Conservation (phyloP, 192 early-diverging fungal species). For the Coemansia sp. region DNA sequence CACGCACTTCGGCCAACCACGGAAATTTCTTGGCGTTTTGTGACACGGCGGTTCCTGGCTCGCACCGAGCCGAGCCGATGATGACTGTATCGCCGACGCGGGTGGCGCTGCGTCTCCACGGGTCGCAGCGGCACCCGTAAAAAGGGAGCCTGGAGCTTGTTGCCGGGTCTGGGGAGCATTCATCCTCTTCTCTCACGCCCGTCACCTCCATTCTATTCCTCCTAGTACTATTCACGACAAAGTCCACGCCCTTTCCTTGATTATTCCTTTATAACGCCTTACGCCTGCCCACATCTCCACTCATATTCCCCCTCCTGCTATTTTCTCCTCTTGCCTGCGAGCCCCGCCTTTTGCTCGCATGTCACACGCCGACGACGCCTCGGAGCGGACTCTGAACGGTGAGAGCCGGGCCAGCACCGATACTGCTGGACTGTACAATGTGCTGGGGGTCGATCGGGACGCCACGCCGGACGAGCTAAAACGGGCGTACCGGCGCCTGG, state of each 20-base stretch:
- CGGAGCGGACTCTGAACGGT: conserved; percentile 24
- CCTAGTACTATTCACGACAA: too few species aligned
- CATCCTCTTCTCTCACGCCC: not conserved
- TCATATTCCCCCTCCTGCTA: too few species aligned
- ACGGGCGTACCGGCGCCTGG: conserved; percentile 74
- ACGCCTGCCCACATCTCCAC: not conserved
- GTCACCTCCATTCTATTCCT: not conserved
- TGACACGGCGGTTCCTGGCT: not conserved
- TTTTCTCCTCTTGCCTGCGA: not conserved
- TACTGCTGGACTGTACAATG: conserved; percentile 78
- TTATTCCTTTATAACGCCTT: not conserved
- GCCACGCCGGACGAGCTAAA: conserved; percentile 73
- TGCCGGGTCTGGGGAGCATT: too few species aligned
- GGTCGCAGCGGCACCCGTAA: too few species aligned
- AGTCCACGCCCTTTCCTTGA: not conserved
- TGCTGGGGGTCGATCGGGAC: conserved; percentile 67
- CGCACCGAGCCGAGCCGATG: not conserved
- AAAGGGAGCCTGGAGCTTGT: too few species aligned
- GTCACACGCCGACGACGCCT: conserved; percentile 17
- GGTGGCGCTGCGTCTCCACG: too few species aligned
- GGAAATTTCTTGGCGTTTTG: not conserved
- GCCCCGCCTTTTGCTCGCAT: not conserved
- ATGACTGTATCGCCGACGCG: too few species aligned
- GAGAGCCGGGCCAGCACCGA: conserved; percentile 10
- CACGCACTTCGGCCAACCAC: not conserved